Evolutionary conservation across 371 early-diverging fungal species (phyloP), one percentile per base, ranked within the genome.

Genomic region (Mortierella sp.): DNA sequence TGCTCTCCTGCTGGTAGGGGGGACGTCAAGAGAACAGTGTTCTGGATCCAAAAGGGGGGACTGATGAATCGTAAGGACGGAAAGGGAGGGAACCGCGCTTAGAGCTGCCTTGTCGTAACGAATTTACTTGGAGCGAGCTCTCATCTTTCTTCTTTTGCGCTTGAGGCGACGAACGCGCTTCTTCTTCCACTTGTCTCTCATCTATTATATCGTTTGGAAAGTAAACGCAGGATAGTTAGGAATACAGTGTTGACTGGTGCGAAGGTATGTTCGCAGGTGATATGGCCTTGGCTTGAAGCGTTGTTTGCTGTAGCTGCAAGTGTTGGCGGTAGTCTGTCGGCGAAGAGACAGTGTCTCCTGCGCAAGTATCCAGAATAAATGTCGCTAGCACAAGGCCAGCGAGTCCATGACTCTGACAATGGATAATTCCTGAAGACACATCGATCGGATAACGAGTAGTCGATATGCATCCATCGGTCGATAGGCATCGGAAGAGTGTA

Each of bases 111-210:
- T 46, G 51, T 49, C 49, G 49, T 65, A 65, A 60, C 63, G 29
- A 29, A 16, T 60, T 60, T 60, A 60, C 63, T 60, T 60, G 63
- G 63, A 60, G 56, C 56, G 70, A 70, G 70, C 70, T 38, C 70
- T 32, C 70, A 70, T 70, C 44, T 70, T 70, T 70, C 70, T 70
- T 70, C 70, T 70, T 70, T 70, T 70, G 70, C 70, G 70, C 41
- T 70, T 70, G 27, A 70, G 70, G 70, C 70, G 70, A 44, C 70
- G 70, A 70, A 70, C 70, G 70, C 70, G 70, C 70, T 70, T 70
- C 70, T 70, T 70, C 70, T 70, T 70, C 70, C 70, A 70, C 70
- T 70, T 70, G 70, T 70, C 70, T 70, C 70, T 70, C 56, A 56
- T 56, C 56, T 56, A 56, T 10, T 10, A 11, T 8, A 32, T 29